phyloP scores from a whole-genome alignment of 352 stramenopile species.

The Phytophthora ohioensis region DNA sequence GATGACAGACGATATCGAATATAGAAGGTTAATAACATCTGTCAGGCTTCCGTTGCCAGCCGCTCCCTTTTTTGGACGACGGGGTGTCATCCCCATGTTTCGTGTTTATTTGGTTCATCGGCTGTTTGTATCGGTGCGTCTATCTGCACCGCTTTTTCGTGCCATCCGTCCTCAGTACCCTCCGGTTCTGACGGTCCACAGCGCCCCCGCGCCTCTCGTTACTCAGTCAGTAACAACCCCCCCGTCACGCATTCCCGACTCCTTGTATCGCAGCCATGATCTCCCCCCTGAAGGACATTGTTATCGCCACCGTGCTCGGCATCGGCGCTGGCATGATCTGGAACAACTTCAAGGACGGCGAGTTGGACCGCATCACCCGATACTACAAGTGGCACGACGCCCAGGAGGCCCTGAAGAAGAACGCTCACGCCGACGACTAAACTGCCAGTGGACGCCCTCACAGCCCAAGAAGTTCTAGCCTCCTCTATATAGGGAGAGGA shows the following conservation, averaged over 20 bases:
- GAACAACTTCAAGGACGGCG: constrained; percentile 72
- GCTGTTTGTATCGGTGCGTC: constrained; percentile 8
- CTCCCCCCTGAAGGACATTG: constrained; percentile 85
- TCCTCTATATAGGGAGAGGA: neutral
- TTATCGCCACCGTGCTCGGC: constrained; percentile 77
- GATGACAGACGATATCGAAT: neutral
- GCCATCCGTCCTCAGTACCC: constrained; percentile 21
- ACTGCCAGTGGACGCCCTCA: neutral
- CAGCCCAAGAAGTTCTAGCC: constrained; percentile 2
- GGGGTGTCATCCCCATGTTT: constrained; percentile 39
- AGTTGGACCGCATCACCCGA: constrained; percentile 77
- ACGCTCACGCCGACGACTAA: constrained; percentile 50
- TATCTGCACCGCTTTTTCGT: neutral
- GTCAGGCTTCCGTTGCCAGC: neutral
- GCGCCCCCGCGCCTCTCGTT: constrained; percentile 22
- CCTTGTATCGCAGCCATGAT: constrained; percentile 49
- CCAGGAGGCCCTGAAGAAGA: constrained; percentile 74
- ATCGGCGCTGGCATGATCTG: constrained; percentile 58
- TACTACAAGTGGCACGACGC: constrained; percentile 89
- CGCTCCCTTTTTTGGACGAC: constrained; percentile 13
- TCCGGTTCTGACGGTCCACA: constrained; percentile 36
- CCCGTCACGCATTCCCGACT: constrained; percentile 29
- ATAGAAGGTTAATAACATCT: neutral
- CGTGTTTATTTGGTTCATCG: constrained; percentile 27
- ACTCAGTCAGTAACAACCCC: constrained; percentile 40